These are phyloP conservation scores for Rhizopogon parksii DNA, from an alignment of 1,284 basidiomycete species.

Conservation along the genomic window DNA sequence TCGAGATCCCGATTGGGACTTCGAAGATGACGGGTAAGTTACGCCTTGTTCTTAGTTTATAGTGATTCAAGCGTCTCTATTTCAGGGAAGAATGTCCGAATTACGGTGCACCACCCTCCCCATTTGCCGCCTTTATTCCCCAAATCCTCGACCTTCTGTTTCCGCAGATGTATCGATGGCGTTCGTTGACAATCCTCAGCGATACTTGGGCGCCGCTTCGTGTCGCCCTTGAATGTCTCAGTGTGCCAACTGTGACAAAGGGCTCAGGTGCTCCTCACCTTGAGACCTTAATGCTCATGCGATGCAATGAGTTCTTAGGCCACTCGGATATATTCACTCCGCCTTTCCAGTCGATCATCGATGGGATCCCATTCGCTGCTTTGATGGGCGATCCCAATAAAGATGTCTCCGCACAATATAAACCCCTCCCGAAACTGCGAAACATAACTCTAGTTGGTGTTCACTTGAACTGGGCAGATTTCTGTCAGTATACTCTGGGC, in stretches of 20 bases:
- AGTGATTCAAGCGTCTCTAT: background rate
- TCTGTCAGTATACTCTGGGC: constrained; percentile 21
- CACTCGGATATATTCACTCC: constrained; percentile 40
- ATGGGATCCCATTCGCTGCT: constrained; percentile 29
- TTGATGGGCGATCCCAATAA: constrained; percentile 5
- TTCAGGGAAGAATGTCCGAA: constrained; percentile 5
- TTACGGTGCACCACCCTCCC: constrained; percentile 14
- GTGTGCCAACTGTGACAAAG: background rate
- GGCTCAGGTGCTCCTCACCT: constrained; percentile 27
- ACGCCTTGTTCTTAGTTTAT: constrained; percentile 1
- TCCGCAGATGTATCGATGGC: constrained; percentile 43
- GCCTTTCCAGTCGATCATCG: constrained; percentile 19
- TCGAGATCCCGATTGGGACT: constrained; percentile 47
- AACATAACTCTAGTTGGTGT: constrained; percentile 43
- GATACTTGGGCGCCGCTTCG: constrained; percentile 48
- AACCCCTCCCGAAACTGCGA: constrained; percentile 35
- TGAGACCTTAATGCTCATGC: constrained; percentile 45
- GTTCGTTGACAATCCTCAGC: constrained; percentile 44
- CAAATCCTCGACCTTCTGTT: constrained; percentile 36
- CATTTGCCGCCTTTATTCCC: constrained; percentile 39
- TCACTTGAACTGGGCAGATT: constrained; percentile 39
- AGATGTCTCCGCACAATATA: background rate
- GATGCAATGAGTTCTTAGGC: constrained; percentile 48
- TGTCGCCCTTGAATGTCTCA: constrained; percentile 31
- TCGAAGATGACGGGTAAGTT: constrained; percentile 27